Evolutionary conservation across 129 eudicot species (phyloP).

Genomic region (Chrysanthemum makinoi): DNA sequence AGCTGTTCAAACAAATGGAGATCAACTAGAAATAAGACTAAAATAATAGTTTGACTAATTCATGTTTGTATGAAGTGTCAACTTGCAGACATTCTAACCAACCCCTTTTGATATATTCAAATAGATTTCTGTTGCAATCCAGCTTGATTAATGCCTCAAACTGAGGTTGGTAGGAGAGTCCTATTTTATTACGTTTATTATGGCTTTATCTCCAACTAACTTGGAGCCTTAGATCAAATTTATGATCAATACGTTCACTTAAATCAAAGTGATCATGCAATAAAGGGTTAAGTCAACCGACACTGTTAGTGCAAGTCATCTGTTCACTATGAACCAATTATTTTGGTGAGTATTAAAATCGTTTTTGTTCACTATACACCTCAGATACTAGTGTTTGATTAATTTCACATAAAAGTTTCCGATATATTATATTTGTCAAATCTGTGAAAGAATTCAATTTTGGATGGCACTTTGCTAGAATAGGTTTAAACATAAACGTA

Average conservation of each 20-base stretch:
- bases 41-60: neutral
- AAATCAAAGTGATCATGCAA: neutral
- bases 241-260: neutral
- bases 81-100: neutral
- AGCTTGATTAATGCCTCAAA: neutral
- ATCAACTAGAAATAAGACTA: no score
- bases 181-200: neutral
- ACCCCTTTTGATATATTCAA: neutral
- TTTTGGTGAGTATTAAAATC: neutral
- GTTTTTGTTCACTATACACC: neutral
- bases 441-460: neutral
- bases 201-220: neutral
- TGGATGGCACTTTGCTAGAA: neutral
- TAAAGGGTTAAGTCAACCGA: neutral
- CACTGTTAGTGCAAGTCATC: neutral
- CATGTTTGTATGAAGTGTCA: neutral
- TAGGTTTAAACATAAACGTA: no score
- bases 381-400: slow-evolving; percentile 2
- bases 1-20: no score
- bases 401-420: neutral
- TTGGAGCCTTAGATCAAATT: neutral
- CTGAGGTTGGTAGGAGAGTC: neutral
- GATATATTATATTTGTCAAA: neutral
- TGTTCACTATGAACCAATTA: neutral
- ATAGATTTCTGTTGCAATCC: slow-evolving; percentile 4